Evolutionary conservation across 345 rosid genomes (phyloP), one percentile per base, ranked within the genome.

Genomic region (Sonneratia caseolaris): DNA sequence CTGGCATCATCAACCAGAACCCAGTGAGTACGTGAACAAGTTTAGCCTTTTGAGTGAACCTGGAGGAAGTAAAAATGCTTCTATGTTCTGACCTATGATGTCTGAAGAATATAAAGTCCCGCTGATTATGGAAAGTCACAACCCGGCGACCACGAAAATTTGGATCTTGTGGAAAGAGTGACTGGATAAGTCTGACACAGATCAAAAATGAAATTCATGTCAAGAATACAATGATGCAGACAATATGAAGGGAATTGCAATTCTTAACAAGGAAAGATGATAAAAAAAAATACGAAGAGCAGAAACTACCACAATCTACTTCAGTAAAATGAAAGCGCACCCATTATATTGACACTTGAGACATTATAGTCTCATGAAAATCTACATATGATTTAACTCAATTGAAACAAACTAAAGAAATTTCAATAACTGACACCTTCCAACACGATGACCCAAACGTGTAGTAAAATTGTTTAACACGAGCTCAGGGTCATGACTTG

Each of bases 121-220:
- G 86, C 81, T 96, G 98, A 82, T 96, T 96, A 79, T 96, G 98
- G 56, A 96, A 92, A 16, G 99, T 96, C 21, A 86, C 95, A 80
- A 96, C 97, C 77, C 97, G 83, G 13, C 98, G 86, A 71, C 97
- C 98, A 19, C 83, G 91, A 73, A 92, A 91, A 72, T 92, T 79
- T 37, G 96, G 96, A 68, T 83, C 86, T 76, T 85, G 99, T 0
- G 95, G 97, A 71, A 96, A 92, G 51, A 92, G 89, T 38, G 99
- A 87, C 62, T 87, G 98, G 61, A 92, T 76, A 64, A 96, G 43
- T 70, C 99, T 95, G 72, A 21, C 64, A 73, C 22, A 76, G 70
- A 45, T 59, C 61, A 62, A 37, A 66, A 47, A 42, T 42, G 45
- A 42, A 42, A 42, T 5, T 42, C 45, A 42, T 5, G 45, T 42